Evolutionary conservation across 257 asterid genomes (phyloP), one percentile per base, ranked within the genome.

Genomic region (Plantago major): DNA sequence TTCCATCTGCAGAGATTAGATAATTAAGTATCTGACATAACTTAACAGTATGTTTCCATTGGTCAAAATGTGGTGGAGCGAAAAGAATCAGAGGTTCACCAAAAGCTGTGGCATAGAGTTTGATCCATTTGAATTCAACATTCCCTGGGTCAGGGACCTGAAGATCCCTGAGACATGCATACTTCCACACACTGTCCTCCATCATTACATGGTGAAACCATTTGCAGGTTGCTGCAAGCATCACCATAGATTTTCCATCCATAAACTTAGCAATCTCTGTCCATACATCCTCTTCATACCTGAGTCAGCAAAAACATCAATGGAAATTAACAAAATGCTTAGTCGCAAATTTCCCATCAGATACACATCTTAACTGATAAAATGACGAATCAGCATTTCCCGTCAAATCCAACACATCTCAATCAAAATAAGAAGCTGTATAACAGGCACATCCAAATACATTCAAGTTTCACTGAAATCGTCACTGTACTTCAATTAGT

Each of bases 211-310:
- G 78, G 74, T 55, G 60, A 71, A 92, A 92, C 99, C 99, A 92
- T 74, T 76, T 80, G 81, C 88, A 71, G 40, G 94, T 81, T 66
- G 73, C 63, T 67, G 94, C 84, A 38, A 92, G 95, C 96, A 84
- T 86, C 84, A 87, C 78, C 68, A 92, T 62, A 64, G 97, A 86
- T 76, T 70, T 89, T 42, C 99, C 99, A 72, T 92, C 97, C 84
- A 92, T 62, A 77, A 72, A 83, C 81, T 92, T 89, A 42, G 96
- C 96, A 66, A 92, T 76, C 86, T 89, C 96, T 11, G 94, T 89
- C 99, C 99, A 92, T 26, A 85, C 59, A 66, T 92, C 97, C 69
- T 74, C 96, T 72, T 92, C 99, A 49, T 77, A 87, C 86, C 97
- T 89, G 67, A 63, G 65, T 63, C n/a, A 11, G 22, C 17, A 43